These are phyloP conservation scores for Aspergillus brasiliensis DNA, from an alignment of 2,329 filamentous ascomycete species.

Conservation along the genomic window DNA sequence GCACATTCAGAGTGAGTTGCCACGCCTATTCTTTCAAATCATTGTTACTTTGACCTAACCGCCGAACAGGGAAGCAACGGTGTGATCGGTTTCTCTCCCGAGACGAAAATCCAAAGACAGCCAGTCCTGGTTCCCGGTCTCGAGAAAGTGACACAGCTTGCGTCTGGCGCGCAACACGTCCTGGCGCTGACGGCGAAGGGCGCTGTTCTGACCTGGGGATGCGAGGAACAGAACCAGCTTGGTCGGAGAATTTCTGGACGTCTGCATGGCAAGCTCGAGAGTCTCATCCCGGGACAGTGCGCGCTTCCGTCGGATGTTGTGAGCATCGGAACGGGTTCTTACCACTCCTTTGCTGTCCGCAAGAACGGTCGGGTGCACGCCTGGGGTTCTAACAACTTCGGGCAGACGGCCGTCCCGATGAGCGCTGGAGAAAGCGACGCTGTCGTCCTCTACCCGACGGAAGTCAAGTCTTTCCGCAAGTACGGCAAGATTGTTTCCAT, in stretches of 20 bases:
- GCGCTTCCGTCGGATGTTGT: constrained; percentile 57
- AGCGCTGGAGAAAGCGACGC: constrained; percentile 58
- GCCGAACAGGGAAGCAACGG: constrained; percentile 54
- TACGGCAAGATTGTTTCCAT: constrained; percentile 10
- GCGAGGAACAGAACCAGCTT: constrained; percentile 70
- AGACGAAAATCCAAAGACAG: constrained; percentile 43
- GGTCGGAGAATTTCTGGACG: constrained; percentile 65
- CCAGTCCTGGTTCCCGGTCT: constrained; percentile 54
- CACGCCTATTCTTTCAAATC: too few species aligned
- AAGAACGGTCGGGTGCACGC: constrained; percentile 54
- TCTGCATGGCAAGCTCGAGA: constrained; percentile 46
- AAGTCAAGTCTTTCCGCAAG: constrained; percentile 10
- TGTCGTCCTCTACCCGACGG: constrained; percentile 14
- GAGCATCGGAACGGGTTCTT: constrained; percentile 31
- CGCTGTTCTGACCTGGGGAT: constrained; percentile 70
- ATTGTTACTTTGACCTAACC: not conserved
- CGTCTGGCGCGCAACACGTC: constrained; percentile 70
- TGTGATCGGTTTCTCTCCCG: constrained; percentile 56
- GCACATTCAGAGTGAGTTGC: constrained; percentile 69
- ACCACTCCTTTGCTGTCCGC: constrained; percentile 52
- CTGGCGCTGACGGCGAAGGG: constrained; percentile 68
- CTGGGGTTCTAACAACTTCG: constrained; percentile 82
- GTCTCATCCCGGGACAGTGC: constrained; percentile 52
- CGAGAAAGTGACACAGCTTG: constrained; percentile 66
- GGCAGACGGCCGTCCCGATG: constrained; percentile 68